phyloP scores from a whole-genome alignment of 352 stramenopile genomes.

The Globisporangium nagaii region DNA sequence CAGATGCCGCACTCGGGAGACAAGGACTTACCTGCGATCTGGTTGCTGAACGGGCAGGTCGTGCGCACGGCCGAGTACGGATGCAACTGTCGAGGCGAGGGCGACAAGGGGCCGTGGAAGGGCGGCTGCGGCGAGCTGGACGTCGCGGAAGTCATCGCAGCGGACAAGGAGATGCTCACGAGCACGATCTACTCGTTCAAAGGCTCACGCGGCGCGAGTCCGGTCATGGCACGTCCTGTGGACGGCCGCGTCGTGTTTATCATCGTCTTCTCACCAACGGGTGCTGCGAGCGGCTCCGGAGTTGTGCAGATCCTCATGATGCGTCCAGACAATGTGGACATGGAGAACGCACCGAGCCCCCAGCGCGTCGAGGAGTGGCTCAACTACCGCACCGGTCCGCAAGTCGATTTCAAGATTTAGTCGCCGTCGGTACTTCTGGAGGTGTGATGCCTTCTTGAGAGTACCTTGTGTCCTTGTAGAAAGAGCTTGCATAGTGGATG shows the following conservation, averaged over 20 bases:
- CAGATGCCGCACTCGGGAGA: slow-evolving; percentile 22
- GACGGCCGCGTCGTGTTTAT: slow-evolving; percentile 26
- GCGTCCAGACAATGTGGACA: slow-evolving; percentile 18
- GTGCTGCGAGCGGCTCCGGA: slow-evolving; percentile 5
- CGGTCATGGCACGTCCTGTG: slow-evolving; percentile 18
- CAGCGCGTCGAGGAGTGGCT: slow-evolving; percentile 22
- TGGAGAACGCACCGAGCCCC: slow-evolving; percentile 4
- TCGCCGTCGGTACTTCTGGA: too few species aligned
- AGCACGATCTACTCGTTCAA: slow-evolving; percentile 51
- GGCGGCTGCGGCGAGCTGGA: slow-evolving; percentile 51
- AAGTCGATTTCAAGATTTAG: slow-evolving; percentile 7
- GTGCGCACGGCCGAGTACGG: slow-evolving; percentile 41
- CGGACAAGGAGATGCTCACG: slow-evolving; percentile 19
- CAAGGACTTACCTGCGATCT: slow-evolving; percentile 31
- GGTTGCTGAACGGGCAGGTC: slow-evolving; percentile 41
- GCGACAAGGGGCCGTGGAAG: slow-evolving; percentile 30
- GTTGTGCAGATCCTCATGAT: slow-evolving; percentile 25
- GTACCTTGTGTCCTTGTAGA: neutral
- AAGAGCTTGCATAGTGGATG: neutral
- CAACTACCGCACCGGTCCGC: slow-evolving; percentile 16
- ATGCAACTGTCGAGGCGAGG: slow-evolving; percentile 46
- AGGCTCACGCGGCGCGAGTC: slow-evolving; percentile 23
- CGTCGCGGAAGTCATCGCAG: slow-evolving; percentile 31
- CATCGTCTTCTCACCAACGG: slow-evolving; percentile 21
- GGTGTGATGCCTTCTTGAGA: neutral